Evolutionary conservation across 2,329 filamentous ascomycete species (phyloP), one percentile per base, ranked within the genome.

Genomic region (Claviceps paspali): DNA sequence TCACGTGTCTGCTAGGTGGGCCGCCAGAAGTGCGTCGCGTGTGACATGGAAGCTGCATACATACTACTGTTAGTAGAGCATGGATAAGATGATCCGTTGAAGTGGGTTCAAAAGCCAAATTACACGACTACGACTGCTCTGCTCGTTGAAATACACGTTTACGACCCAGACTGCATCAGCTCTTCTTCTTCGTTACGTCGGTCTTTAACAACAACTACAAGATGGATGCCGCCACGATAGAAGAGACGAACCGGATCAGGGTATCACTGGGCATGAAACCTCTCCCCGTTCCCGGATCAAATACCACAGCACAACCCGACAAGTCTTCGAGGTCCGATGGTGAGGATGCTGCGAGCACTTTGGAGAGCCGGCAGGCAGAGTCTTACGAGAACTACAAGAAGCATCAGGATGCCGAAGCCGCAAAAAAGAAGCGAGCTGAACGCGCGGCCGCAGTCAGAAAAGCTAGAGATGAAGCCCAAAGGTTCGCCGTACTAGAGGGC

Each of bases 201-300:
- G 12, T 12, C 21, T 14, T 6, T 15, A 18, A 11, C 7, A 22
- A 7, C 7, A 24, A 3, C 17, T 10, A 6, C 36, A 42, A 35
- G 31, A 76, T 76, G 65, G 74, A 79, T 56, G 66, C 76, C 49
- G 74, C 83, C 31, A 79, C 82, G 21, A 87, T 96, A 53, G 83
- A 92, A 60, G 86, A 95, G 68, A 85, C 84, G 47, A 96, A 96
- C 64, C 82, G 87, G 54, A 80, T 95, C 52, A 85, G 88, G 51
- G 69, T 79, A 49, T 84, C 85, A 35, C 76, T 95, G 63, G 88
- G 88, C 52, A 76, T 95, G 67, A 84, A 88, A 54, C 87, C 86
- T 19, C 65, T 96, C 51, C 84, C 86, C 18, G 82, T 92, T 9
- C 82, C 87, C 19, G 83, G 83, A 46, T 69, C 68, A 41, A 67